phyloP scores from a whole-genome alignment of 2,329 filamentous ascomycete species.

The Phaeosphaeria sp. region DNA sequence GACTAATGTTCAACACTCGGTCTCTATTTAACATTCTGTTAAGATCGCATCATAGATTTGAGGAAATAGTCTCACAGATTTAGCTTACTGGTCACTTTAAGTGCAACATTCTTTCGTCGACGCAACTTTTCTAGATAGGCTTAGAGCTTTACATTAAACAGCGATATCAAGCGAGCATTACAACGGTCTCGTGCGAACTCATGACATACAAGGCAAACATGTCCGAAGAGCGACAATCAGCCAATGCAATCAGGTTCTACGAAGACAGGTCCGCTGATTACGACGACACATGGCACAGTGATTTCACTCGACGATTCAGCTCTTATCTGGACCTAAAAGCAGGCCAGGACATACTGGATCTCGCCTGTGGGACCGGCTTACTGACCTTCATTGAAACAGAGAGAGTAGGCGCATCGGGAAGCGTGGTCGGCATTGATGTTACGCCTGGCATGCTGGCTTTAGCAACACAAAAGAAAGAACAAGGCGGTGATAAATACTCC shows the following conservation, averaged over 20 bases:
- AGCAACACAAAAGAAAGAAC: conserved; percentile 39
- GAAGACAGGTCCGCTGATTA: conserved; percentile 45
- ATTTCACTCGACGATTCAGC: conserved; percentile 49
- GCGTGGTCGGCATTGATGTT: conserved; percentile 52
- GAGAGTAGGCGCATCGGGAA: conserved; percentile 46
- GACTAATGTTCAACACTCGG: neutral
- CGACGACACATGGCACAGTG: conserved; percentile 51
- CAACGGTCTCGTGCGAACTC: neutral
- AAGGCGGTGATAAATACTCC: conserved; percentile 31
- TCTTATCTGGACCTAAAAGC: conserved; percentile 38
- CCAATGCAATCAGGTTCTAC: conserved; percentile 44
- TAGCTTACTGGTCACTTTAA: neutral
- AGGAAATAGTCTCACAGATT: neutral
- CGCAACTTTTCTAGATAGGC: neutral
- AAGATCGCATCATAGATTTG: neutral
- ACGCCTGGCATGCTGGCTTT: conserved; percentile 50
- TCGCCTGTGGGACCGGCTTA: conserved; percentile 56
- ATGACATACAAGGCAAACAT: conserved; percentile 4
- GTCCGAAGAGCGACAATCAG: conserved; percentile 29
- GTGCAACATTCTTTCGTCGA: neutral
- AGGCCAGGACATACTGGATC: conserved; percentile 52
- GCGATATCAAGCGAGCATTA: neutral
- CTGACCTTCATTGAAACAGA: conserved; percentile 49
- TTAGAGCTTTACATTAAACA: neutral
- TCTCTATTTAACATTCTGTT: neutral